Base-by-base conservation (phyloP, 305 asterid genomes). In the Fraxinus angustifolia region DNA sequence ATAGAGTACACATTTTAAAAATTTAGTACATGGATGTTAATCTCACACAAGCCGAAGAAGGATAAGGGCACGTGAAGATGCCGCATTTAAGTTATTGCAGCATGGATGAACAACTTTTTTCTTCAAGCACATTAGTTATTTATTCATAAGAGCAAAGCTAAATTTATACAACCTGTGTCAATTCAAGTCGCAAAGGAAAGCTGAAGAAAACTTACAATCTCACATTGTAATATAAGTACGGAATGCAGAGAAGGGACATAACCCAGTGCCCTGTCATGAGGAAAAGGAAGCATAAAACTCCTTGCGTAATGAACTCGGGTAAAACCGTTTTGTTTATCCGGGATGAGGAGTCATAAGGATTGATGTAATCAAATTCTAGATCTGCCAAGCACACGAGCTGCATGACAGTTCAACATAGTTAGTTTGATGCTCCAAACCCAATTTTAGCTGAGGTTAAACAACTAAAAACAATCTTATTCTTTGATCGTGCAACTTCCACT, bases 331-430 rank as follows among this genome's bases (percentile, higher is more conserved):
- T 86, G 91, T 94, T 94, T 84, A 94, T 91, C 86, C 95, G 90
- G 79, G 90, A 87, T 36, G 97, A 92, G 3, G 97, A 85, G 80
- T 93, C 97, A 16, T 94, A 94, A 35, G 97, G 97, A 84, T 94
- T 93, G 87, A 92, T 91, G 79, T 92, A 92, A 86, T 94, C 98
- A 42, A 89, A 88, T 87, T 94, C 98, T 79, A 94, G 91, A 88
- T 94, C 98, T 58, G 94, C 89, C 88, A 94, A 90, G 85, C 97
- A 90, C 87, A 93, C 89, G 3, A 94, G 93, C 98, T 94, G 97
- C 89, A 89, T 79, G 40, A 62, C 77, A 84, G 45, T 28, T 73
- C 34, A 33, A 62, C 34, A 80, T 26, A 19, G 79, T 87, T 56
- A 82, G 42, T 12, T 67, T 70, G 33, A 45, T 12, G 53, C 53